Evolutionary conservation across 345 rosid genomes (phyloP), one percentile per base, ranked within the genome.

Genomic region (Geranium rotundifolium): DNA sequence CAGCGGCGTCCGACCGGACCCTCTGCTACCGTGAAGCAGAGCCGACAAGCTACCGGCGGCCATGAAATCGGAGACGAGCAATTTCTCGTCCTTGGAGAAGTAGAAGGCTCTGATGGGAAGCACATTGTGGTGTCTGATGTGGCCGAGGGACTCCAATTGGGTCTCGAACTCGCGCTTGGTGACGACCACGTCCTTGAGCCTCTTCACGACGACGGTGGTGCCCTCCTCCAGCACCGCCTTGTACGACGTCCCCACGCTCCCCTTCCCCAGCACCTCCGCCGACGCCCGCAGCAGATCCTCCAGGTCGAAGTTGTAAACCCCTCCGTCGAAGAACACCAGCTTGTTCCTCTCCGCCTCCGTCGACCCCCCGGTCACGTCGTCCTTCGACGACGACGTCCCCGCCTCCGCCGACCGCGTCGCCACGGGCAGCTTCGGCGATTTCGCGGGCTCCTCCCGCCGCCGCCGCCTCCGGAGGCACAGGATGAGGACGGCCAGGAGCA

Each of bases 281-380:
- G 97, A 93, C 58, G 99, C 99, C 71, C 97, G 85, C 79, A 93
- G 75, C 6, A 93, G 75, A 82, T 93, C 99, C 76, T 93, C 99
- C 74, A 93, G 80, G 81, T 93, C 96, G 56, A 93, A 90, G 19
- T 95, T 78, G 69, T 90, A 90, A 31, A 70, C 83, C 19, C 95
- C 84, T 17, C 97, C 96, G 75, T 90, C 95, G 13, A 93, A 93
- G 90, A 93, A 93, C 49, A 79, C 90, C 75, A 93, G 63, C 68
- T 81, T 80, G 63, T 89, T 89, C 70, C 80, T 90, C 78, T 88
- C 75, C 95, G 74, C 1, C 90, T 82, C 10, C 78, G 37, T 31
- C 37, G 37, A 31, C 37, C 4, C 37, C 4, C 37, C 37, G 37
- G 37, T 31, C 4, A 31, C 37, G 37, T 31, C 86, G 56, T 76